phyloP scores from a whole-genome alignment of 2,329 filamentous ascomycete species.

The Hymenoscyphus fraxineus region DNA sequence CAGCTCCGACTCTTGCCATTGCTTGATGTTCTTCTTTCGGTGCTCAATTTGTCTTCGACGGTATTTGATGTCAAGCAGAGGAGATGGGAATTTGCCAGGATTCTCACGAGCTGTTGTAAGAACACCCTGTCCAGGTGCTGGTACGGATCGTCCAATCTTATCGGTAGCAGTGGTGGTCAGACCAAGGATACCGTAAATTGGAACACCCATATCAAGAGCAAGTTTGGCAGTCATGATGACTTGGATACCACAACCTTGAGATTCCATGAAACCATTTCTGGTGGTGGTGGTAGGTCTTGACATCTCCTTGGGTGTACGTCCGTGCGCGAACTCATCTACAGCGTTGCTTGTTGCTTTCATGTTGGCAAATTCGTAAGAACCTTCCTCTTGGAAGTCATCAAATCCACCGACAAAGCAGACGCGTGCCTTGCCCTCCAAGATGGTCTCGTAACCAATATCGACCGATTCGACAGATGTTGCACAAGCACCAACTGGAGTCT shows the following conservation, averaged over 20 bases:
- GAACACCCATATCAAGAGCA: constrained; percentile 96
- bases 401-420: constrained; percentile 98
- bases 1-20: constrained; percentile 93
- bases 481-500: constrained; percentile 96
- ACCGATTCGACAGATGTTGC: constrained; percentile 96
- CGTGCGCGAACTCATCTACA: constrained; percentile 91
- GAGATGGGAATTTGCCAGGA: constrained; percentile 87
- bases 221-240: constrained; percentile 97
- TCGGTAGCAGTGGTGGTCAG: constrained; percentile 95
- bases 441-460: constrained; percentile 97
- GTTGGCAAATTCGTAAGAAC: constrained; percentile 99
- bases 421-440: constrained; percentile 95
- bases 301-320: constrained; percentile 95
- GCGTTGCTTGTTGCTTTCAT: constrained; percentile 99
- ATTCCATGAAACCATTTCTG: constrained; percentile 98
- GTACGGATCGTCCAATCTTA: constrained; percentile 97
- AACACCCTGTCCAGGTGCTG: constrained; percentile 93
- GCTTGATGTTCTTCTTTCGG: constrained; percentile 89
- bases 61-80: constrained; percentile 96
- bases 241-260: constrained; percentile 96
- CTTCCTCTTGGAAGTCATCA: constrained; percentile 98
- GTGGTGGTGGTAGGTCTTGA: constrained; percentile 96
- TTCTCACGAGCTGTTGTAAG: constrained; percentile 92
- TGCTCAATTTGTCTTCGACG: constrained; percentile 91
- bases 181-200: constrained; percentile 91